A percentile compares a stretch with the other conserved stretches of the same genome.
Evolutionary conservation across 306 rosid species (phyloP).

Genomic region (Canavalia gladiata): DNA sequence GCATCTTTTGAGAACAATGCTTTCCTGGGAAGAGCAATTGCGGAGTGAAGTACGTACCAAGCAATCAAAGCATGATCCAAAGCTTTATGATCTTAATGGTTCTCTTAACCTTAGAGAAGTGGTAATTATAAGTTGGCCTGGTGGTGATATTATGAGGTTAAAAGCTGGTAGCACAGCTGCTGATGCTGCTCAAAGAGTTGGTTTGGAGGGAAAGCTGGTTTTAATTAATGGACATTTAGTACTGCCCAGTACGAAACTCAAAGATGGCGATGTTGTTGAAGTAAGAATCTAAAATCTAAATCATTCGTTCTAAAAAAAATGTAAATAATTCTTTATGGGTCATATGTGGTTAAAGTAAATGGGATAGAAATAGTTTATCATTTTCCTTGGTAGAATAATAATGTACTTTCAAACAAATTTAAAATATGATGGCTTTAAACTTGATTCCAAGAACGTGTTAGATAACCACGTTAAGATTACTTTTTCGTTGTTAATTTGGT

Average conservation of each 20-base stretch:
- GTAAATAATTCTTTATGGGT: constrained; percentile 53
- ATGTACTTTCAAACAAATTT: not conserved
- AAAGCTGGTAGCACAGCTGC: constrained; percentile 93
- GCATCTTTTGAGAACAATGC: constrained; percentile 82
- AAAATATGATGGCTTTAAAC: constrained; percentile 21
- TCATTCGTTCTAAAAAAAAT: constrained; percentile 41
- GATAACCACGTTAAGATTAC: constrained; percentile 34
- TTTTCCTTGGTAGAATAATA: constrained; percentile 21
- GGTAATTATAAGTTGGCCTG: constrained; percentile 89
- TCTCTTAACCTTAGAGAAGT: constrained; percentile 77
- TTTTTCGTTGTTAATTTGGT: not conserved
- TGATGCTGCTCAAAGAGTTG: constrained; percentile 93
- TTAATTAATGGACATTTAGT: constrained; percentile 84
- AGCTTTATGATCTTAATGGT: constrained; percentile 44
- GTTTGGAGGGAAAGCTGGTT: constrained; percentile 86
- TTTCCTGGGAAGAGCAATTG: constrained; percentile 92
- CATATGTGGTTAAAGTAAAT: constrained; percentile 20
- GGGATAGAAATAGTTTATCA: constrained; percentile 22
- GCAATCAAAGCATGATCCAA: constrained; percentile 49
- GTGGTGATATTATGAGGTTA: constrained; percentile 86
- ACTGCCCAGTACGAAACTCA: constrained; percentile 81
- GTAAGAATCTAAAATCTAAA: constrained; percentile 66
- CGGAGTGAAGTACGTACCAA: constrained; percentile 74
- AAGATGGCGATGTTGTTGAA: constrained; percentile 96
- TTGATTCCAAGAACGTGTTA: constrained; percentile 25